Evolutionary conservation across 441 rosid genomes (phyloP).

Genomic region (Erodium chrysanthum): DNA sequence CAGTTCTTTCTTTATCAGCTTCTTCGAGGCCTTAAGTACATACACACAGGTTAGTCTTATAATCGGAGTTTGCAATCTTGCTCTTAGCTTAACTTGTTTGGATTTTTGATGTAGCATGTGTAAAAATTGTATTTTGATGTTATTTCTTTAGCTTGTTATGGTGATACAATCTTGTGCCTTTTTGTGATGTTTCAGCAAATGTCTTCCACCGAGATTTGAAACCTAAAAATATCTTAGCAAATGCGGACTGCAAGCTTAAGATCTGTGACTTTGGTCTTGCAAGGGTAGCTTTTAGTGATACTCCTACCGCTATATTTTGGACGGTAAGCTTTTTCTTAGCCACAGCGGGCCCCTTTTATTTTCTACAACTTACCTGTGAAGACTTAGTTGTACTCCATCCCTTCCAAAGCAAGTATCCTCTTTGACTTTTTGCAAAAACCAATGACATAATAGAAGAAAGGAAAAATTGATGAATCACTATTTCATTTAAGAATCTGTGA

Average conservation of each 20-base stretch:
- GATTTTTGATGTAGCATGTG: neutral
- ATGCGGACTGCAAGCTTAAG: conserved; percentile 96
- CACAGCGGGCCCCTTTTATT: neutral
- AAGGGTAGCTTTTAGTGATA: conserved; percentile 88
- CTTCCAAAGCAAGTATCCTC: neutral
- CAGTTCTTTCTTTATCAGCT: conserved; percentile 96
- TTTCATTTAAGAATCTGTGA: neutral
- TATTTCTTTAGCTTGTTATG: neutral
- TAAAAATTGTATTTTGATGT: neutral
- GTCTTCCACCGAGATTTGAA: conserved; percentile 83
- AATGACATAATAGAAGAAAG: too few relatives aligned
- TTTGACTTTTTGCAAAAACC: neutral
- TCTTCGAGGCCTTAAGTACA: conserved; percentile 86
- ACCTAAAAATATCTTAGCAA: conserved; percentile 55
- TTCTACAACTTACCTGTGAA: neutral
- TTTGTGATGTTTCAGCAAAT: conserved; percentile 49
- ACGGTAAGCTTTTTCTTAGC: conserved; percentile 44
- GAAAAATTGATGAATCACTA: too few relatives aligned
- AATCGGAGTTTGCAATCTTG: neutral
- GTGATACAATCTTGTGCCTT: neutral
- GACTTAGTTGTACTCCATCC: neutral
- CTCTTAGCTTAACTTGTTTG: conserved; percentile 2
- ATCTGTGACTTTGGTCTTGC: conserved; percentile 98
- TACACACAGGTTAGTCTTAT: conserved; percentile 59
- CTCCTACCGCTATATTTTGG: conserved; percentile 96